These are phyloP conservation scores for Myochromella boudieri DNA, from an alignment of 768 basidiomycete genomes.

Conservation along the genomic window DNA sequence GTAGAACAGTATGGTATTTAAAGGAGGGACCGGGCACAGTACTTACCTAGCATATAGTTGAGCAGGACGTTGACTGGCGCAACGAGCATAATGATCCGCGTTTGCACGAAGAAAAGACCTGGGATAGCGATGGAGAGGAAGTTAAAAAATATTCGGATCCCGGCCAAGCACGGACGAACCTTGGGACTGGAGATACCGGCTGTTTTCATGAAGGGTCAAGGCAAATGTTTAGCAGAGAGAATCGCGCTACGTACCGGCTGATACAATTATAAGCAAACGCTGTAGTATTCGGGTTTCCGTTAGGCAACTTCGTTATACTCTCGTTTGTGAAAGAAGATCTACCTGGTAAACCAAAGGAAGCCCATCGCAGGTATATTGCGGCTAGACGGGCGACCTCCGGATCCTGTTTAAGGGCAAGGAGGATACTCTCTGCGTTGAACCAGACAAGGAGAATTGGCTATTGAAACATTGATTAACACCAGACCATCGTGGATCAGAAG, in stretches of 20 bases:
- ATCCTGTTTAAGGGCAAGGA: slow-evolving; percentile 75
- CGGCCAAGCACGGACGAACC: slow-evolving; percentile 32
- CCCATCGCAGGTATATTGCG: slow-evolving; percentile 69
- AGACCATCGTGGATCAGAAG: slow-evolving; percentile 1
- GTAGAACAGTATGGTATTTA: neutral
- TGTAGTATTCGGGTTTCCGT: no score
- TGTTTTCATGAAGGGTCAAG: slow-evolving; percentile 19
- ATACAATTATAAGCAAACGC: slow-evolving; percentile 51
- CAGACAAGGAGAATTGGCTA: slow-evolving; percentile 66
- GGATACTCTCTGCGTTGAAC: slow-evolving; percentile 77
- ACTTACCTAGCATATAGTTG: slow-evolving; percentile 78
- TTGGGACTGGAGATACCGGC: slow-evolving; percentile 84
- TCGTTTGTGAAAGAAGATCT: slow-evolving; percentile 12
- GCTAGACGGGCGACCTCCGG: slow-evolving; percentile 80
- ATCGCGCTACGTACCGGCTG: slow-evolving; percentile 39
- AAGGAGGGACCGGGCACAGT: neutral
- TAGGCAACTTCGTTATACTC: no score
- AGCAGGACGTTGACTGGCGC: slow-evolving; percentile 83
- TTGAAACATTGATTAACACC: slow-evolving; percentile 29
- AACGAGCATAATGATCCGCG: slow-evolving; percentile 74
- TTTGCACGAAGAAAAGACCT: slow-evolving; percentile 88
- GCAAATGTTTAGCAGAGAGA: no score
- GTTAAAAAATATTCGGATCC: no score
- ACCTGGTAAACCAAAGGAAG: slow-evolving; percentile 75
- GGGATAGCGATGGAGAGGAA: neutral